Evolutionary conservation across 306 rosid species (phyloP).

Genomic region (Datisca glomerata): DNA sequence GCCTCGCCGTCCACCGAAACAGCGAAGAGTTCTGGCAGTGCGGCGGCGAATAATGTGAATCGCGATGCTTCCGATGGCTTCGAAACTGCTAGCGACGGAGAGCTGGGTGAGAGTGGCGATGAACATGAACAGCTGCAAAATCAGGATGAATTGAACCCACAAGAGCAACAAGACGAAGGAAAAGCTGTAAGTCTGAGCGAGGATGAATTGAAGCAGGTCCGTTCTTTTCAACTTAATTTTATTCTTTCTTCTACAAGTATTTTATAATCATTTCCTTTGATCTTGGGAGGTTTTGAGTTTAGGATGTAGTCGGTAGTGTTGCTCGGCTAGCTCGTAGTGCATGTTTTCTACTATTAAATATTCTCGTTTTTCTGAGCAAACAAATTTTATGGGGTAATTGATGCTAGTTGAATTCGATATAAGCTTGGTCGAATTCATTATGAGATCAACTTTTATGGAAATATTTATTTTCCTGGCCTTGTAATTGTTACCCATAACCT

Average conservation of each 20-base stretch:
- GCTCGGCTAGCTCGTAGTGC: no score
- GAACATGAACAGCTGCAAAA: conserved; percentile 4
- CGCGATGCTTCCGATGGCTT: conserved; percentile 32
- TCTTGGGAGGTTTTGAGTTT: no score
- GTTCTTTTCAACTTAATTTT: no score
- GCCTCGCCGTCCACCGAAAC: conserved; percentile 8
- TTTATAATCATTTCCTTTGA: no score
- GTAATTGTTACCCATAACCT: no score
- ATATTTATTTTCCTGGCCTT: no score
- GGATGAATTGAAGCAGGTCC: conserved; percentile 21
- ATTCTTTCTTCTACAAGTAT: no score
- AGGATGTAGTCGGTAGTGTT: no score
- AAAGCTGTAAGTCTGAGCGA: conserved; percentile 4
- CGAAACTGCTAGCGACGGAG: conserved; percentile 53
- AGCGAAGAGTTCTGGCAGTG: conserved; percentile 3
- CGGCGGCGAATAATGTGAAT: conserved; percentile 4
- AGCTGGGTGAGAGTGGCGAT: conserved; percentile 21
- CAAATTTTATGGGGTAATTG: no score
- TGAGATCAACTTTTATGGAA: not conserved
- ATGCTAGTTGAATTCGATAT: not conserved
- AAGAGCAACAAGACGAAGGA: not conserved
- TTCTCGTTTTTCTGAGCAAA: no score
- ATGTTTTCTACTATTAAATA: no score
- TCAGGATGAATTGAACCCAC: not conserved
- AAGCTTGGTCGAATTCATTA: not conserved